Evolutionary conservation across 225 moss, liverwort and hornwort genomes (phyloP).

Genomic region (Marchantia paleacea): DNA sequence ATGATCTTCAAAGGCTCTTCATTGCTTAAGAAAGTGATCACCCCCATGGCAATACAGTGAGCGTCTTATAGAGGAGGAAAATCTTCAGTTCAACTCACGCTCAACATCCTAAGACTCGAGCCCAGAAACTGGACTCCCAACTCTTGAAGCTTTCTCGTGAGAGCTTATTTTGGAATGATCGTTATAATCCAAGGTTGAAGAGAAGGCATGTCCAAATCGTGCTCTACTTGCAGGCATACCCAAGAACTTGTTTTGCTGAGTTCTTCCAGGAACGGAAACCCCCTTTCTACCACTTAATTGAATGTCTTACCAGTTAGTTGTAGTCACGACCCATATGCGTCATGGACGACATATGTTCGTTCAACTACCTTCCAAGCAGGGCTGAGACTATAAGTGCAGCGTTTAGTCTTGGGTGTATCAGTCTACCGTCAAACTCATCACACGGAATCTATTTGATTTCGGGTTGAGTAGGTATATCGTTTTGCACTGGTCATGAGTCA

Average conservation of each 20-base stretch:
- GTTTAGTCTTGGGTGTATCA: not conserved
- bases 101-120: not conserved
- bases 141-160: not conserved
- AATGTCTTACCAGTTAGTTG: not conserved
- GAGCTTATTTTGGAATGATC: not conserved
- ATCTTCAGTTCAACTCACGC: not conserved
- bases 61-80: not conserved
- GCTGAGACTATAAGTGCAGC: not conserved
- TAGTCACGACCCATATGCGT: not conserved
- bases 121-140: not conserved
- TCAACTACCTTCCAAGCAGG: not conserved
- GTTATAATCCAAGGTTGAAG: not conserved
- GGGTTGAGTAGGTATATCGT: not conserved
- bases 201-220: not conserved
- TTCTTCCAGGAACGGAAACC: not conserved
- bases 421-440: not conserved
- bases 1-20: slow-evolving; percentile 74
- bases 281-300: not conserved
- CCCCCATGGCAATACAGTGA: slow-evolving; percentile 34
- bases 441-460: not conserved
- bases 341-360: not conserved
- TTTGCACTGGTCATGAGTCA: not conserved
- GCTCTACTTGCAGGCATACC: not conserved
- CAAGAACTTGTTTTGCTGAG: not conserved
- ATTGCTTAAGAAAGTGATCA: slow-evolving; percentile 65